Evolutionary conservation across 2,329 filamentous ascomycete genomes (phyloP).

Genomic region (Alternaria ethzedia): DNA sequence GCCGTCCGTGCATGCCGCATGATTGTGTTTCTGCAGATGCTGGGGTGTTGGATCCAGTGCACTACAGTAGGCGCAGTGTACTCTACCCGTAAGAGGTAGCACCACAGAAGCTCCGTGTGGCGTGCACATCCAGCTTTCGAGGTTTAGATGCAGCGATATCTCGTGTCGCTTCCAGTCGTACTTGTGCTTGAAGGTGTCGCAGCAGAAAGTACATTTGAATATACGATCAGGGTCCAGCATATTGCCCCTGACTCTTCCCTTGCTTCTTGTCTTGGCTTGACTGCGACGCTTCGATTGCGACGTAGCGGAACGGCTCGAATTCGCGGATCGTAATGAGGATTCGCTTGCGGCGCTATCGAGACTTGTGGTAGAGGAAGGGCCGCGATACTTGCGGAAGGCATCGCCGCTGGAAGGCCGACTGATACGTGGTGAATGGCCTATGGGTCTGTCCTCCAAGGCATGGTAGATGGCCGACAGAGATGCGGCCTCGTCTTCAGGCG

Average conservation of each 20-base stretch:
- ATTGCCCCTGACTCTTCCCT: conserved; percentile 10
- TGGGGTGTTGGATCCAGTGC: conserved; percentile 58
- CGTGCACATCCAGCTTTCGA: conserved; percentile 56
- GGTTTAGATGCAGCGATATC: conserved; percentile 34
- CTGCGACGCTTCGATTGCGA: conserved; percentile 52
- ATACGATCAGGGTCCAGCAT: conserved; percentile 20
- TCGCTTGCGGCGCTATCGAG: conserved; percentile 52
- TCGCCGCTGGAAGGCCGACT: conserved; percentile 32
- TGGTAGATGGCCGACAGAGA: conserved; percentile 66
- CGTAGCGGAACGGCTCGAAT: conserved; percentile 48
- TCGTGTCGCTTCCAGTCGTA: conserved; percentile 40
- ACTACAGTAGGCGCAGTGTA: conserved; percentile 63
- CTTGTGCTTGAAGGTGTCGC: conserved; percentile 37
- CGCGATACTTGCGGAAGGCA: conserved; percentile 40
- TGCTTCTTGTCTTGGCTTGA: conserved; percentile 11
- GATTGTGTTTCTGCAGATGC: conserved; percentile 65
- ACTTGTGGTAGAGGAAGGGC: conserved; percentile 54
- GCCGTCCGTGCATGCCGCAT: conserved; percentile 68
- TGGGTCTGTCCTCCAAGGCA: conserved; percentile 53
- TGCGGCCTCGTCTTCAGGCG: conserved; percentile 70
- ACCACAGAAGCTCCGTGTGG: conserved; percentile 61
- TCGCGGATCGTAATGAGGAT: conserved; percentile 56
- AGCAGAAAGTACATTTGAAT: conserved; percentile 41
- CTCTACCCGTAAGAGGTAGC: conserved; percentile 59
- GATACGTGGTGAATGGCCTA: conserved; percentile 7